phyloP scores from a whole-genome alignment of 1,284 basidiomycete species.

The Caloboletus firmus region DNA sequence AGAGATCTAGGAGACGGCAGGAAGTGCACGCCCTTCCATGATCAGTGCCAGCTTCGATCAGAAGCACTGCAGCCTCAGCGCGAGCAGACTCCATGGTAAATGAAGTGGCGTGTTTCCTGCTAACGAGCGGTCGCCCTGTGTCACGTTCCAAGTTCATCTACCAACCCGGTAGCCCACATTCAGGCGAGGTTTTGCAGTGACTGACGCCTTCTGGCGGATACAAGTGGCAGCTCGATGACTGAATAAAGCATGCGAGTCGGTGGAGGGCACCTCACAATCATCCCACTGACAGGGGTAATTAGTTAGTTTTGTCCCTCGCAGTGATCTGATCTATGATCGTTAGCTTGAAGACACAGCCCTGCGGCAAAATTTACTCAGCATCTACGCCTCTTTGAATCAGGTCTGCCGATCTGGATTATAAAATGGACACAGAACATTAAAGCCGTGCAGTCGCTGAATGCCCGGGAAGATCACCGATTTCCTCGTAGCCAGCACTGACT shows the following conservation, averaged over 20 bases:
- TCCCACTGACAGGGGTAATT: constrained; percentile 75
- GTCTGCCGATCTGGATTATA: constrained; percentile 70
- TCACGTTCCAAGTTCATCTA: constrained; percentile 37
- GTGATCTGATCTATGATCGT: constrained; percentile 76
- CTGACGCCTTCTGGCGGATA: constrained; percentile 71
- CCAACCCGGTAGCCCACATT: constrained; percentile 86
- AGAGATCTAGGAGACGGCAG: constrained; percentile 5
- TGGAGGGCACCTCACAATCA: background rate
- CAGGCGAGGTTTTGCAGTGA: constrained; percentile 71
- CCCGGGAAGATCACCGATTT: constrained; percentile 54
- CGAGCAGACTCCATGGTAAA: constrained; percentile 94
- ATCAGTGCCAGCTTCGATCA: constrained; percentile 94
- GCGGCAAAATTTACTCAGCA: constrained; percentile 74
- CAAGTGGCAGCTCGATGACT: constrained; percentile 93
- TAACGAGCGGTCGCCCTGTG: background rate
- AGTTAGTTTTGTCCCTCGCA: constrained; percentile 86
- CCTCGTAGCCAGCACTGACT: constrained; percentile 83
- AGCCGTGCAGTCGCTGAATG: background rate
- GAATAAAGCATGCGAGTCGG: constrained; percentile 5
- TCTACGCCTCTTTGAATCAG: constrained; percentile 86
- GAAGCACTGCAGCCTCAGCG: constrained; percentile 81
- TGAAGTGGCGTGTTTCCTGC: constrained; percentile 93
- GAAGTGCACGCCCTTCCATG: constrained; percentile 67
- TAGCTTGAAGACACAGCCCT: constrained; percentile 27
- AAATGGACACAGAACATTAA: constrained; percentile 10